Evolutionary conservation across 2,329 filamentous ascomycete genomes (phyloP).

Genomic region (Alternaria rosae): DNA sequence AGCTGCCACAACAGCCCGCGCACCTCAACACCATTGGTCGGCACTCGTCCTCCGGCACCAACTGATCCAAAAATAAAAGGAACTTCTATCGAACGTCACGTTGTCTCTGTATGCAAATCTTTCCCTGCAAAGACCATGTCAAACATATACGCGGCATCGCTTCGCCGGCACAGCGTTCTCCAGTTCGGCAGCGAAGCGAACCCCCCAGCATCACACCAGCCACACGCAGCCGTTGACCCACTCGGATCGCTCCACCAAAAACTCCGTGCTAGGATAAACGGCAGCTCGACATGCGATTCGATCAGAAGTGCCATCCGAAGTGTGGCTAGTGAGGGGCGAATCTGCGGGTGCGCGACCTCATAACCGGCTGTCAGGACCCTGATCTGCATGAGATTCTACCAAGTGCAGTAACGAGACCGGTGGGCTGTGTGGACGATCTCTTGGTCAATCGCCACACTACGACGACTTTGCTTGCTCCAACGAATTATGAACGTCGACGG

Average conservation of each 20-base stretch:
- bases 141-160: slow-evolving; percentile 12
- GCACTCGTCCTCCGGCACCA: not conserved
- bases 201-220: slow-evolving; percentile 8
- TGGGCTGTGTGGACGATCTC: slow-evolving; percentile 33
- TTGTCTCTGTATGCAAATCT: slow-evolving; percentile 4
- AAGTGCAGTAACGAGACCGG: slow-evolving; percentile 19
- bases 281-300: slow-evolving; percentile 23
- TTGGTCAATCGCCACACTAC: slow-evolving; percentile 29
- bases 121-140: not conserved
- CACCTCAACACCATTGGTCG: not conserved
- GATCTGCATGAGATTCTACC: slow-evolving; percentile 30
- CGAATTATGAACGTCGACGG: slow-evolving; percentile 16
- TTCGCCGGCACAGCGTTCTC: slow-evolving; percentile 11
- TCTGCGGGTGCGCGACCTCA: slow-evolving; percentile 12
- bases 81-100: slow-evolving; percentile 4
- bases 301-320: slow-evolving; percentile 21
- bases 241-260: slow-evolving; percentile 3
- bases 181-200: slow-evolving; percentile 22
- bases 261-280: slow-evolving; percentile 4
- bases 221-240: slow-evolving; percentile 15
- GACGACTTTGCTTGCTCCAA: slow-evolving; percentile 16
- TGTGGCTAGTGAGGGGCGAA: slow-evolving; percentile 44
- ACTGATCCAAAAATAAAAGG: slow-evolving; percentile 14
- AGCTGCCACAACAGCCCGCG: not conserved
- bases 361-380: slow-evolving; percentile 30